Evolutionary conservation across 768 basidiomycete species (phyloP), one percentile per base, ranked within the genome.

Genomic region (Dacryopinax primogenitus): DNA sequence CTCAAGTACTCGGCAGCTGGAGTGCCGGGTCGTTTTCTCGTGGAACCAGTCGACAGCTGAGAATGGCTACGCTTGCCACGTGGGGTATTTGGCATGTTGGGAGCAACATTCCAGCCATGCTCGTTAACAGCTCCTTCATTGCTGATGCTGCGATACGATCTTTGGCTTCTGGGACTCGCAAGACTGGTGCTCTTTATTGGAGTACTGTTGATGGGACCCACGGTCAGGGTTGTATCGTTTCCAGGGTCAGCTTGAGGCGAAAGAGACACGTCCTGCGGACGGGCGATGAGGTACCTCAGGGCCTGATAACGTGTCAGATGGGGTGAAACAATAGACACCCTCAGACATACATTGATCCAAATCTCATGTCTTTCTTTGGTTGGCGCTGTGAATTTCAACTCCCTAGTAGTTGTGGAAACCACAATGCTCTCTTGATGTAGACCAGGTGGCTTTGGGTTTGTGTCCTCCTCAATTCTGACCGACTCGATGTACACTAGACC

Each of bases 301-400:
- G 94, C 95, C 94, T 97, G 70, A 66, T 21, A 63, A 41, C 33
- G 58, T 62, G 36, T 69, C 62, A 68, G 66, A 62, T 41, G 33
- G 66, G 64, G 39, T 37, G 64, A 66, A 33, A 13, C 65, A 28
- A n/a, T 66, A 66, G 62, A 32, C 41, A 64, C 13, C 15, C 28
- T 12, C 34, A 37, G 3, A 78, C 85, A 66, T 74, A 93, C 92
- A 75, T 86, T 88, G 63, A 92, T 78, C 96, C 96, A 99, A 67
- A 97, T 92, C 70, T 98, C 94, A 72, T 99, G 96, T 64, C 94
- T 82, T 69, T 98, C 96, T 73, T 90, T 90, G 7, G 87, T 94
- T 1, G 88, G 87, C 4, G 93, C 93, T n/a, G 96, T 98, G 71
- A 99, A 87, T 78, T 96, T 95, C 85, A 98, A 96, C 76, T 99